phyloP scores from a whole-genome alignment of 352 stramenopile genomes.

The Phytophthora pluvialis region DNA sequence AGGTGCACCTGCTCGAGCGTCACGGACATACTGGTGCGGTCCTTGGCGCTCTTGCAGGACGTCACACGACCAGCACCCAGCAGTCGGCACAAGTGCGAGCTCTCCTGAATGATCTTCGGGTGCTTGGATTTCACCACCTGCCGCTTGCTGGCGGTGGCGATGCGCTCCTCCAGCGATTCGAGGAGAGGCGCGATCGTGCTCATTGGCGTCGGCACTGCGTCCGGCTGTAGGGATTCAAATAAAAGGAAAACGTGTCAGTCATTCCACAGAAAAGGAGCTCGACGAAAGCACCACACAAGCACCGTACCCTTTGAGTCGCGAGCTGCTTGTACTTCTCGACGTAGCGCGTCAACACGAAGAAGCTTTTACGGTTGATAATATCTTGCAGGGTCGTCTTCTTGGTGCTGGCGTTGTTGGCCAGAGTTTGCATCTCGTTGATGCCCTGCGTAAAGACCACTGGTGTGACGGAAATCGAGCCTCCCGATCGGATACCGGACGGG shows the following conservation, averaged over 20 bases:
- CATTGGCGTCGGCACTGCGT: slow-evolving; percentile 53
- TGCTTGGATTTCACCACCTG: slow-evolving; percentile 80
- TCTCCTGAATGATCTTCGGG: slow-evolving; percentile 79
- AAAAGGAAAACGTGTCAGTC: slow-evolving; percentile 17
- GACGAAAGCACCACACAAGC: not conserved
- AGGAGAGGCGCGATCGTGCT: slow-evolving; percentile 50
- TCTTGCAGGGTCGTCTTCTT: slow-evolving; percentile 79
- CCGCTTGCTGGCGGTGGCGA: slow-evolving; percentile 57
- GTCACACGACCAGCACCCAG: slow-evolving; percentile 91
- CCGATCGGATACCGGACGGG: slow-evolving; percentile 52
- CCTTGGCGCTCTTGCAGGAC: slow-evolving; percentile 96
- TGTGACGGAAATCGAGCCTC: slow-evolving; percentile 59
- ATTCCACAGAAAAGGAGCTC: not conserved
- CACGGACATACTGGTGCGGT: slow-evolving; percentile 96
- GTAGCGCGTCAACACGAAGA: slow-evolving; percentile 60
- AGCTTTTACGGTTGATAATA: slow-evolving; percentile 80
- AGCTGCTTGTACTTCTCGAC: slow-evolving; percentile 71
- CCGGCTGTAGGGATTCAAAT: slow-evolving; percentile 34
- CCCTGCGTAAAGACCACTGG: slow-evolving; percentile 78
- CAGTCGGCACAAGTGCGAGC: slow-evolving; percentile 71
- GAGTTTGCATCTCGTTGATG: slow-evolving; percentile 85
- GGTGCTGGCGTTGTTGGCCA: slow-evolving; percentile 71
- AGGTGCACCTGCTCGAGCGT: slow-evolving; percentile 92
- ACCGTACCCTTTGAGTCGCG: slow-evolving; percentile 41
- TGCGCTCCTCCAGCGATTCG: slow-evolving; percentile 57